phyloP scores from a whole-genome alignment of 495 filamentous ascomycete genomes.

The Penicillium robsamsonii region DNA sequence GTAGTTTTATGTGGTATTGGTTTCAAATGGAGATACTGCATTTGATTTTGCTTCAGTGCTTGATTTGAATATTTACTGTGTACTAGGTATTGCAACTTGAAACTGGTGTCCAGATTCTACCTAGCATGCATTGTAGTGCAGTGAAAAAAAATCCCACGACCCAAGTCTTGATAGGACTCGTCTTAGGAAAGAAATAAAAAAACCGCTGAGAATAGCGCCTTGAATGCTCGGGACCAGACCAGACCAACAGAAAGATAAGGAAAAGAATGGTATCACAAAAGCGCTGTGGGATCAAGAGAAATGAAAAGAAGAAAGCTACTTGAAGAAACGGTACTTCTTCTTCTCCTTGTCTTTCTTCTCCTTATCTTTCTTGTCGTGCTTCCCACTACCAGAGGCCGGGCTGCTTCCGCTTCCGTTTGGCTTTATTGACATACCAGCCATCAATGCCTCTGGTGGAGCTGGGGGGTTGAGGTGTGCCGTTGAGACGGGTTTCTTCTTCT shows the following conservation, averaged over 20 bases:
- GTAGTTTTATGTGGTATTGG: neutral
- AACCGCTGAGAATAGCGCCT: slow-evolving; percentile 17
- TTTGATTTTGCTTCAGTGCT: neutral
- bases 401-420: slow-evolving; percentile 39
- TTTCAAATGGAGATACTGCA: neutral
- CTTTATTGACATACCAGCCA: slow-evolving; percentile 58
- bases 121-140: neutral
- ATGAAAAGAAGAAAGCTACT: slow-evolving; percentile 33
- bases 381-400: slow-evolving; percentile 26
- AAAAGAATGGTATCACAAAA: slow-evolving; percentile 42
- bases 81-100: neutral
- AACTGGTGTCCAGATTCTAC: slow-evolving; percentile 3
- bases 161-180: neutral
- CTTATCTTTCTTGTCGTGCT: slow-evolving; percentile 40
- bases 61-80: neutral
- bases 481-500: slow-evolving; percentile 35
- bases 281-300: slow-evolving; percentile 20
- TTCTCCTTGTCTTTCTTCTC: slow-evolving; percentile 52
- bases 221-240: slow-evolving; percentile 20
- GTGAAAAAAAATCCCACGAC: neutral
- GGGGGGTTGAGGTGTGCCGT: slow-evolving; percentile 30
- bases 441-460: slow-evolving; percentile 54
- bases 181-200: slow-evolving; percentile 6
- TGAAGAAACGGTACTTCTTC: slow-evolving; percentile 78
- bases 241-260: slow-evolving; percentile 14